A percentile compares a stretch with the other conserved stretches of the same genome.
phyloP scores from a whole-genome alignment of 2,329 filamentous ascomycete species.

The Neonectria sp. region DNA sequence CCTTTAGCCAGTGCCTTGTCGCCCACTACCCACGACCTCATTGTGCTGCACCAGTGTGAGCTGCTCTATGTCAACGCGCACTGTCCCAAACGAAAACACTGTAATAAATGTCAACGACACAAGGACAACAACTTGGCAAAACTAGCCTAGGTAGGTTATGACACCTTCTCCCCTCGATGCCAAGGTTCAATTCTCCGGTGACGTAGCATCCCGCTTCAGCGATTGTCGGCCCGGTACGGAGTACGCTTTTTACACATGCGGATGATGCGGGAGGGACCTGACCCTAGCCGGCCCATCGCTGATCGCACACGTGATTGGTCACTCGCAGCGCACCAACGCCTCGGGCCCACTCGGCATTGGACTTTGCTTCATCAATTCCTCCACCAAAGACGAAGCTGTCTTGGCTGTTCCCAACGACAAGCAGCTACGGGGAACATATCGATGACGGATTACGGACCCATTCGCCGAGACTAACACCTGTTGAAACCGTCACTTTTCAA shows the following conservation, averaged over 20 bases:
- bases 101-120: no score
- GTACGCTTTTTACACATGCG: slow-evolving; percentile 30
- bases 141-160: neutral
- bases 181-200: slow-evolving; percentile 36
- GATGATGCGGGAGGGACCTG: slow-evolving; percentile 18
- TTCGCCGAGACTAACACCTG: neutral
- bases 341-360: slow-evolving; percentile 29
- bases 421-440: slow-evolving; percentile 21
- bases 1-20: no score
- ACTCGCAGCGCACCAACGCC: slow-evolving; percentile 9
- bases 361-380: slow-evolving; percentile 20
- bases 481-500: neutral
- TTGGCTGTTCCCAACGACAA: slow-evolving; percentile 1
- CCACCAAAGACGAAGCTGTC: slow-evolving; percentile 25
- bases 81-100: no score
- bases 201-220: slow-evolving; percentile 34
- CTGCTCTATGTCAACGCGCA: no score
- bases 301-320: slow-evolving; percentile 32
- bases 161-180: neutral
- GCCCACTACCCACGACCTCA: no score
- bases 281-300: slow-evolving; percentile 32
- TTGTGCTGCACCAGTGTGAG: no score
- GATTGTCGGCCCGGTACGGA: slow-evolving; percentile 19
- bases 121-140: no score
- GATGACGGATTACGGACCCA: neutral